Conservation (phyloP, 495 filamentous ascomycete genomes). For the Glonium stellatum region DNA sequence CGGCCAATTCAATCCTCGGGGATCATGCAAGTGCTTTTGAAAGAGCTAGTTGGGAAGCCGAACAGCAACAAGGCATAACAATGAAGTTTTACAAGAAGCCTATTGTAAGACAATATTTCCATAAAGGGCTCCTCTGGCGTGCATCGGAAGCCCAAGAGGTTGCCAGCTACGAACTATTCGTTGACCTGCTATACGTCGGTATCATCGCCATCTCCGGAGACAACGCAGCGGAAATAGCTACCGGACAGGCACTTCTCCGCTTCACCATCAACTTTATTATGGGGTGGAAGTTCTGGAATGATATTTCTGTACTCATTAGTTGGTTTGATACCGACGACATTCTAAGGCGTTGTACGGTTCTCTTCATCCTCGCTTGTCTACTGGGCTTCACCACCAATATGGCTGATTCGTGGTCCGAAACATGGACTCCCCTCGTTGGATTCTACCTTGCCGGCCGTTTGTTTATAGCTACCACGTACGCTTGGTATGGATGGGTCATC, state of each 20-base stretch:
- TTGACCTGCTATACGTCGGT: constrained; percentile 48
- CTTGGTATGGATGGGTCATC: constrained; percentile 40
- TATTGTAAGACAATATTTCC: constrained; percentile 54
- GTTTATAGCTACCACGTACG: constrained; percentile 42
- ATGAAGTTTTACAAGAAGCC: constrained; percentile 45
- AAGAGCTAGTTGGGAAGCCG: constrained; percentile 4
- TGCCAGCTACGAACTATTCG: constrained; percentile 53
- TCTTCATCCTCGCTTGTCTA: constrained; percentile 51
- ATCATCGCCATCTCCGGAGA: constrained; percentile 57
- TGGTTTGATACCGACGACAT: constrained; percentile 58
- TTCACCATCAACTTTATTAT: constrained; percentile 52
- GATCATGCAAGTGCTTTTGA: neutral
- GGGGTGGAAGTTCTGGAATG: constrained; percentile 55
- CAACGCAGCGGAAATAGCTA: constrained; percentile 45
- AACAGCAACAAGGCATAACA: constrained; percentile 29
- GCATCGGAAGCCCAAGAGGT: constrained; percentile 46
- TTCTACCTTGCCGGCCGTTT: constrained; percentile 51
- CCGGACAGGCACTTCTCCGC: constrained; percentile 42
- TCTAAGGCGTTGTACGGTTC: constrained; percentile 45
- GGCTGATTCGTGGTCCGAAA: constrained; percentile 43
- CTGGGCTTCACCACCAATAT: constrained; percentile 54
- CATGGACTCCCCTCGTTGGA: constrained; percentile 46
- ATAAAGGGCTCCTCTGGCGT: constrained; percentile 54
- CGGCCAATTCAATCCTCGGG: constrained; percentile 29
- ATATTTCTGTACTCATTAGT: constrained; percentile 44